Base-by-base conservation (phyloP, 306 rosid species). In the Quercus alba region DNA sequence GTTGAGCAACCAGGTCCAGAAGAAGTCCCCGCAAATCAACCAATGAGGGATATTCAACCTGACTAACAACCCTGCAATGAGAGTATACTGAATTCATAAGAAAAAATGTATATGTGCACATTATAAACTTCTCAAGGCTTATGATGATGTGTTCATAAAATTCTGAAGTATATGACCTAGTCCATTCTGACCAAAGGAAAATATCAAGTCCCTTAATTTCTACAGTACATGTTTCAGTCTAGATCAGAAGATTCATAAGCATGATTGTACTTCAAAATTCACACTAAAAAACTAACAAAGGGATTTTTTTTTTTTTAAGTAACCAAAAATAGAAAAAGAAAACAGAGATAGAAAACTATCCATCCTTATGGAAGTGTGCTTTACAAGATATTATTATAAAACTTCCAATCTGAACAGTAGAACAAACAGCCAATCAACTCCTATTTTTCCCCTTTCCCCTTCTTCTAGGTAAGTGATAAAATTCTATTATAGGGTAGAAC, bases 1-100 rank as follows among this genome's bases (percentile, higher is more conserved):
- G 97, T 79, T 96, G 99, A 83, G 99, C 99, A 81, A 96, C 99
- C 68, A 96, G 92, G 90, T 96, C 99, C 78, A 96, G 85, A 83
- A 96, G 98, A 83, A 96, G 98, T 59, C 99, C 99, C 74, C 98
- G 92, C 82, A 96, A 78, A 88, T 96, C 99, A 86, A 96, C 98
- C 84, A 96, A 87, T 3, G 99, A 96, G 49, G 99, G 99, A 83
- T 96, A 96, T 75, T 96, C 99, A 81, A 93, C 94, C 86, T 91
- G 99, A 81, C 99, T 96, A 82, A 96, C 99, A 87, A 93, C 97
- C 92, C 99, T 96, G 97, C 86, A 90, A 84, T 61, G 77, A 84
- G 72, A 91, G 83, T 52, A 70, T 56, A 80, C 23, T 73, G 52
- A 59, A 80, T 70, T 87, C 81, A 86, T 70, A 77, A 55, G 77